Percentiles rank a stretch among this genome's conserved stretches.
Evolutionary conservation across 2,329 filamentous ascomycete species (phyloP).

Genomic region (Penicillium sp.): DNA sequence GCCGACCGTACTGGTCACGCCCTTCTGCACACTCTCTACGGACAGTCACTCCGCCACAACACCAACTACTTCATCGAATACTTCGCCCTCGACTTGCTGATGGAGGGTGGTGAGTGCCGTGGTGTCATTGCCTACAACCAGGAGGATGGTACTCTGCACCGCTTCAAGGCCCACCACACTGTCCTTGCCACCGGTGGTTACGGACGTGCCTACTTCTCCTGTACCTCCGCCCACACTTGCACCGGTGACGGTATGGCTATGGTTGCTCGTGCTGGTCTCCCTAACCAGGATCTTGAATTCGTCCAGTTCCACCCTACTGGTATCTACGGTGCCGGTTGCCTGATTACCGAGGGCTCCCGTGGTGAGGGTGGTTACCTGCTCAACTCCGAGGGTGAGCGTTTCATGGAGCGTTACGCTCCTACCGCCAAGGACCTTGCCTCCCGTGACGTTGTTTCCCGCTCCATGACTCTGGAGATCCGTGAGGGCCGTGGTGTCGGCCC

Average conservation of each 20-base stretch:
- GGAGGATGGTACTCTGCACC: conserved; percentile 93
- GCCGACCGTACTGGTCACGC: conserved; percentile 96
- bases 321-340: conserved; percentile 94
- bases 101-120: conserved; percentile 94
- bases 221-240: conserved; percentile 95
- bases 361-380: conserved; percentile 96
- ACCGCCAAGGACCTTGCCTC: conserved; percentile 96
- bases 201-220: conserved; percentile 95
- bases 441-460: conserved; percentile 91
- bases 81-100: conserved; percentile 92
- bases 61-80: conserved; percentile 99
- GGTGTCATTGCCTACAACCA: conserved; percentile 97
- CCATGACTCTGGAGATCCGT: conserved; percentile 96
- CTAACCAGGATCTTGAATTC: conserved; percentile 98
- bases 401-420: conserved; percentile 97
- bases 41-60: conserved; percentile 92
- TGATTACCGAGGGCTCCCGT: conserved; percentile 96
- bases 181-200: conserved; percentile 95
- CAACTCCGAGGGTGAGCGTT: conserved; percentile 95
- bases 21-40: conserved; percentile 95
- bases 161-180: conserved; percentile 93
- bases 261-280: conserved; percentile 93
- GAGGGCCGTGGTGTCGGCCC: conserved; percentile 93
- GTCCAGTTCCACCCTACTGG: conserved; percentile 98
- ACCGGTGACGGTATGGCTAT: conserved; percentile 99